Evolutionary conservation across 2,329 filamentous ascomycete genomes (phyloP).

Genomic region (Rachicladosporium sp.): DNA sequence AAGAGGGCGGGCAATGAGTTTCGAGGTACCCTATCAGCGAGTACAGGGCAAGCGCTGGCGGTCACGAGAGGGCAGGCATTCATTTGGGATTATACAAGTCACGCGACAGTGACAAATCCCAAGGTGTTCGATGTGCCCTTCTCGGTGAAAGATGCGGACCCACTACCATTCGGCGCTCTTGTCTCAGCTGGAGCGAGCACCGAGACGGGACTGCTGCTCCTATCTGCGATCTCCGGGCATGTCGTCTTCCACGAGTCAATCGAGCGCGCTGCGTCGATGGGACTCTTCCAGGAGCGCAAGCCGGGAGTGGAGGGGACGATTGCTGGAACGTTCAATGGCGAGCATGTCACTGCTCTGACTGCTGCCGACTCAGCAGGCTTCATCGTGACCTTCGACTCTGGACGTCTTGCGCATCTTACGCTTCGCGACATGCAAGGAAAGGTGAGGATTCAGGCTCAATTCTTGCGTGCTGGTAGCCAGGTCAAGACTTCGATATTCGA

Average conservation of each 20-base stretch:
- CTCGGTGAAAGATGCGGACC: constrained; percentile 53
- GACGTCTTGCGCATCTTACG: constrained; percentile 74
- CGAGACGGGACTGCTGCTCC: constrained; percentile 74
- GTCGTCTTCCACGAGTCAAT: constrained; percentile 94
- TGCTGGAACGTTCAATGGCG: constrained; percentile 61
- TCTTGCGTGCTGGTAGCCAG: constrained; percentile 53
- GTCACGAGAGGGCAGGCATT: constrained; percentile 73
- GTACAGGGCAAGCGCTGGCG: constrained; percentile 46
- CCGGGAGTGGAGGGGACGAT: constrained; percentile 67
- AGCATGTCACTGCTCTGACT: constrained; percentile 63
- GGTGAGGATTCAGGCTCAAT: constrained; percentile 65
- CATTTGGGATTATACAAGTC: constrained; percentile 73
- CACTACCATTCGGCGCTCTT: constrained; percentile 70
- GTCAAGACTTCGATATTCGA: constrained; percentile 59
- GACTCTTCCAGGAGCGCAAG: constrained; percentile 69
- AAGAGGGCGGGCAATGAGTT: constrained; percentile 50
- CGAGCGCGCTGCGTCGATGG: constrained; percentile 72
- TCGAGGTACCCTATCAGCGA: constrained; percentile 11
- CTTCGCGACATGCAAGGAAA: constrained; percentile 79
- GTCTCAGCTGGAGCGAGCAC: constrained; percentile 66
- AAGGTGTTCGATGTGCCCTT: constrained; percentile 71
- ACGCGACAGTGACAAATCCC: constrained; percentile 55
- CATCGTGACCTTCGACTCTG: constrained; percentile 71
- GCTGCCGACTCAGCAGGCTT: constrained; percentile 82
- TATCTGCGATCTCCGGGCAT: constrained; percentile 73